A percentile compares a stretch with the other conserved stretches of the same genome.
phyloP scores from a whole-genome alignment of 164 flowering plant species.

The Umbilicus rupestris region DNA sequence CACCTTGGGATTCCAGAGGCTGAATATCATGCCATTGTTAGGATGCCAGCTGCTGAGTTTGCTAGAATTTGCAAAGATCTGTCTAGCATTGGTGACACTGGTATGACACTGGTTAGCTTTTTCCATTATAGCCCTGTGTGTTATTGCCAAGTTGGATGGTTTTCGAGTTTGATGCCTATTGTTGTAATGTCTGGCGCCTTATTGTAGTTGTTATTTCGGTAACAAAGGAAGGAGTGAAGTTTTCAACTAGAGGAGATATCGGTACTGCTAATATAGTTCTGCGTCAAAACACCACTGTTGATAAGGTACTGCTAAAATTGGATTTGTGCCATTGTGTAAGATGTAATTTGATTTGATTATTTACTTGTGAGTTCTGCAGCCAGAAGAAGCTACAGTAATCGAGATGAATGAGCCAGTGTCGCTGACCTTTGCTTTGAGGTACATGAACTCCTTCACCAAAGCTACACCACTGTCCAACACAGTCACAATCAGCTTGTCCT shows the following conservation, averaged over 20 bases:
- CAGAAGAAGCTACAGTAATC: conserved; percentile 70
- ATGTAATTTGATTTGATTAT: background rate
- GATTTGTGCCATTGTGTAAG: background rate
- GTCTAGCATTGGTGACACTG: conserved; percentile 76
- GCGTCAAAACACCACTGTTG: conserved; percentile 73
- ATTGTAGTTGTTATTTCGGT: conserved; percentile 75
- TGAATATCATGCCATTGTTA: conserved; percentile 75
- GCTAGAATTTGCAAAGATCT: conserved; percentile 80
- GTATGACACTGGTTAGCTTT: conserved; percentile 19
- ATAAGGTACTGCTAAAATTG: conserved; percentile 35
- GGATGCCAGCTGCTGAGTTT: conserved; percentile 83
- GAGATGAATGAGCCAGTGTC: conserved; percentile 89
- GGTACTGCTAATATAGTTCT: conserved; percentile 77
- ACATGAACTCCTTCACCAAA: conserved; percentile 85
- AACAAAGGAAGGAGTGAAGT: conserved; percentile 88
- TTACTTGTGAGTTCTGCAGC: conserved; percentile 31
- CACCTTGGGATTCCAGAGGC: conserved; percentile 93
- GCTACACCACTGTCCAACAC: conserved; percentile 66
- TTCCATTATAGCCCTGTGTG: background rate
- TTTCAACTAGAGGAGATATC: conserved; percentile 81
- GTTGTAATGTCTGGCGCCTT: background rate
- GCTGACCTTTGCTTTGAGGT: conserved; percentile 75
- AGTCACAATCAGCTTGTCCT: conserved; percentile 72
- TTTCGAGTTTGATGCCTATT: background rate
- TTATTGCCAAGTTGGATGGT: background rate